Evolutionary conservation across 306 rosid genomes (phyloP).

Genomic region (Trichosanthes cucumerina): DNA sequence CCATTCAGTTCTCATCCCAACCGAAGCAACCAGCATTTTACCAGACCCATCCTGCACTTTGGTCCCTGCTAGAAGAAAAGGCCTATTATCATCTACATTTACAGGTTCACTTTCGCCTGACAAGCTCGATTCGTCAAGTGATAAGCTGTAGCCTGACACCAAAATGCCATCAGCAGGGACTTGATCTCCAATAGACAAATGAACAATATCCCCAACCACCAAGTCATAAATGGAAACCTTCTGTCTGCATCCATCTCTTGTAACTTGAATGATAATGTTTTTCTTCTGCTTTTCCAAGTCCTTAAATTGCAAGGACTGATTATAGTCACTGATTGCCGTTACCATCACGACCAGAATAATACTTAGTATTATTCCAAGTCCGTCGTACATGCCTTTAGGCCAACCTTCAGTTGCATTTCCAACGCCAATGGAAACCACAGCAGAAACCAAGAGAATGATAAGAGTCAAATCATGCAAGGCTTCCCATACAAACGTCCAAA

Average conservation of each 20-base stretch:
- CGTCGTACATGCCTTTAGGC: conserved; percentile 82
- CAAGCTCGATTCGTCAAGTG: conserved; percentile 72
- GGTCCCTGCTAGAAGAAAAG: conserved; percentile 70
- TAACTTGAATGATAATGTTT: conserved; percentile 62
- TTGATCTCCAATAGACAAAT: conserved; percentile 68
- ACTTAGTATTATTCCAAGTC: conserved; percentile 70
- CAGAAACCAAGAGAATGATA: conserved; percentile 52
- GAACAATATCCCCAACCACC: conserved; percentile 76
- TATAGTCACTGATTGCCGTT: conserved; percentile 74
- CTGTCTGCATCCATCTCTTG: conserved; percentile 57
- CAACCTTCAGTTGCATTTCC: conserved; percentile 79
- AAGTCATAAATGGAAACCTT: conserved; percentile 65
- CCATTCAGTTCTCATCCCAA: conserved; percentile 98
- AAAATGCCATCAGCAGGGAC: conserved; percentile 83
- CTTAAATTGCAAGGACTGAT: conserved; percentile 72
- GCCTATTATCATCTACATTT: conserved; percentile 22
- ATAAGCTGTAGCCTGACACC: conserved; percentile 56
- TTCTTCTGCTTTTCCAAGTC: conserved; percentile 83
- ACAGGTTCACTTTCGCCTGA: conserved; percentile 86
- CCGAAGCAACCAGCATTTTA: conserved; percentile 70
- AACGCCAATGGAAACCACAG: conserved; percentile 52
- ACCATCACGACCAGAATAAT: conserved; percentile 63
- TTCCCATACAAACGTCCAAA: conserved; percentile 88
- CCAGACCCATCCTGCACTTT: conserved; percentile 83
- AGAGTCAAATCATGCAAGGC: conserved; percentile 84